phyloP scores from a whole-genome alignment of 140 eudicot genomes.

The Bidens hawaiensis region DNA sequence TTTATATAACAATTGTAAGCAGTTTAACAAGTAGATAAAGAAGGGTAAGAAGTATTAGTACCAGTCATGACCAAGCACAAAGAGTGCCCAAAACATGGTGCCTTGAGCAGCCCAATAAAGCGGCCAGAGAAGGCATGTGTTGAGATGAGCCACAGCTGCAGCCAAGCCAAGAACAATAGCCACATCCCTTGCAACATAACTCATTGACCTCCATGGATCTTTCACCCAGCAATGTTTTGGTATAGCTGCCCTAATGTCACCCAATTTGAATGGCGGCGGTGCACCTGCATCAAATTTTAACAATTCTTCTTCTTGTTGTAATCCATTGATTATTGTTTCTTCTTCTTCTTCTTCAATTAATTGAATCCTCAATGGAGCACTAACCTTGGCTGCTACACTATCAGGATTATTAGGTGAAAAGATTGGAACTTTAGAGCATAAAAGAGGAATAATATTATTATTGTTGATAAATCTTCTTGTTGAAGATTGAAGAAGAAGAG shows the following conservation, averaged over 20 bases:
- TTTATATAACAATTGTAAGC: not conserved
- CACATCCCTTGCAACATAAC: constrained; percentile 61
- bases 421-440: constrained; percentile 22
- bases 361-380: constrained; percentile 32
- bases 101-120: constrained; percentile 76
- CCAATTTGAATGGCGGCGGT: constrained; percentile 56
- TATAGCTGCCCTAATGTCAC: constrained; percentile 51
- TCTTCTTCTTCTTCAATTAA: constrained; percentile 23
- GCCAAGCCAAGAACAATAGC: constrained; percentile 44
- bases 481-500: constrained; percentile 20
- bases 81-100: constrained; percentile 71
- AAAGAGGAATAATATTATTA: not conserved
- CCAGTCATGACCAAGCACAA: constrained; percentile 67
- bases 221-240: constrained; percentile 74
- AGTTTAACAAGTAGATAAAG: constrained; percentile 7
- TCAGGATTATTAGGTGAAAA: constrained; percentile 22
- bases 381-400: constrained; percentile 39
- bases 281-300: constrained; percentile 50
- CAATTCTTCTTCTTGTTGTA: constrained; percentile 2
- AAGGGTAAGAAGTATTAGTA: not conserved
- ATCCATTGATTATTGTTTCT: not conserved
- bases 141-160: constrained; percentile 43
- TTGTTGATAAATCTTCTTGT: constrained; percentile 17
- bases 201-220: constrained; percentile 56
- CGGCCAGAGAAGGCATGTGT: constrained; percentile 55